Percentiles rank a stretch among this genome's conserved stretches.
Conservation (phyloP, 192 early-diverging fungal genomes). For the Mortierella claussenii region DNA sequence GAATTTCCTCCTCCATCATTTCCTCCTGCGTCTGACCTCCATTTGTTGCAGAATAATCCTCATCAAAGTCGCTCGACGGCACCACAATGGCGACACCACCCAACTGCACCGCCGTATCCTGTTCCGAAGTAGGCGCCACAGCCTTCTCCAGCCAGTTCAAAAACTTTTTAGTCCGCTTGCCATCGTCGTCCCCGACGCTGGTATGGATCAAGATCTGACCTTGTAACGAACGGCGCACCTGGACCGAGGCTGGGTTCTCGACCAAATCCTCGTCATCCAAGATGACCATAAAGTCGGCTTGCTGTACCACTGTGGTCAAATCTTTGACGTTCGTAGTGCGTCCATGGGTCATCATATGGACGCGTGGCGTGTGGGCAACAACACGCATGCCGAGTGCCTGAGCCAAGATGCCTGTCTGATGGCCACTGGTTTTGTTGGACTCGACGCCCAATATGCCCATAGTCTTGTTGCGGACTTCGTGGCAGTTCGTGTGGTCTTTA, state of each 20-base stretch:
- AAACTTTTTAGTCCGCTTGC: constrained; percentile 42
- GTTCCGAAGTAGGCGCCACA: constrained; percentile 23
- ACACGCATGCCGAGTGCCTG: constrained; percentile 52
- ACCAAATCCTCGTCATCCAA: constrained; percentile 47
- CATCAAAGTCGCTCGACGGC: constrained; percentile 51
- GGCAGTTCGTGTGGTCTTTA: constrained; percentile 53
- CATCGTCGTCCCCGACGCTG: constrained; percentile 48
- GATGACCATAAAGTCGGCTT: constrained; percentile 47
- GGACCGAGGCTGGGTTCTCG: constrained; percentile 39
- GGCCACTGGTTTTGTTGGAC: constrained; percentile 36
- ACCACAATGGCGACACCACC: constrained; percentile 49
- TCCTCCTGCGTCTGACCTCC: constrained; percentile 21
- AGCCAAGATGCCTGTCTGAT: constrained; percentile 48
- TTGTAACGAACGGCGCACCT: constrained; percentile 31
- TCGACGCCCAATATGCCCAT: constrained; percentile 43
- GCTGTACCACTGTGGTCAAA: constrained; percentile 36
- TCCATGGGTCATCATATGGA: constrained; percentile 52
- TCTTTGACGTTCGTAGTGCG: constrained; percentile 50
- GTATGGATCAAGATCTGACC: constrained; percentile 48
- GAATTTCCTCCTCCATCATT: constrained; percentile 23
- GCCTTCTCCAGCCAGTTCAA: constrained; percentile 48
- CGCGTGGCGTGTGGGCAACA: constrained; percentile 37
- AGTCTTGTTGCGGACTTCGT: constrained; percentile 50
- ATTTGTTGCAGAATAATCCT: neutral
- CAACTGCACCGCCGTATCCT: constrained; percentile 23